Base-by-base conservation (phyloP, 257 asterid species). In the Cynanchum wilfordii region DNA sequence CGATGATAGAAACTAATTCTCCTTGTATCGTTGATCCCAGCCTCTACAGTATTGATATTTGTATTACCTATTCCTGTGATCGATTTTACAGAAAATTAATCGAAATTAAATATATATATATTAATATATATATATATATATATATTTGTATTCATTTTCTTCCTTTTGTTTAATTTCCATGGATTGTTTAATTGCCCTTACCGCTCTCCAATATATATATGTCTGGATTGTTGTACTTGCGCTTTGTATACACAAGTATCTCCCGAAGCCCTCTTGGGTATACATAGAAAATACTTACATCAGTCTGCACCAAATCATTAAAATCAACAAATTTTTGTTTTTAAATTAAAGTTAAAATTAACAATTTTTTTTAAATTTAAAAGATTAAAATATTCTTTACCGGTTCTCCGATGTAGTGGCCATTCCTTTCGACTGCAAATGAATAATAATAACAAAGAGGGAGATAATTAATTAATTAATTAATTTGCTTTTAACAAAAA, bases 341-440 rank as follows among this genome's bases (percentile, higher is more conserved):
- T n/a, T n/a, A n/a, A n/a, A n/a, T n/a, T n/a, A 30, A 30, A 30
- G 36, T 30, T 4, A 30, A 30, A 1, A 11, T 47, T 9, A 47
- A 47, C n/a, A n/a, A n/a, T n/a, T n/a, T n/a, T n/a, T n/a, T n/a
- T n/a, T n/a, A n/a, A n/a, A n/a, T n/a, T n/a, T n/a, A n/a, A 47
- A 38, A 38, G 0, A 4, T 38, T 5, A 38, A 38, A 38, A 38
- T 30, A 30, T 30, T 30, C 3, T 44, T 6, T 74, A 86, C 88
- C 33, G 87, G 85, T 13, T 72, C 73, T 0, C 90, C 88, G 12
- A 86, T 86, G 24, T 70, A 66, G 24, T 51, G 70, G 50, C 86
- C 90, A 5, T 86, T 80, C 49, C 74, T 67, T 52, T 63, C 67
- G 44, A 71, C 90, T 86, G 83, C 33, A 20, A 73, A 66, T 40